Evolutionary conservation across 441 rosid genomes (phyloP).

Genomic region (Cnidoscolus chayamansa): DNA sequence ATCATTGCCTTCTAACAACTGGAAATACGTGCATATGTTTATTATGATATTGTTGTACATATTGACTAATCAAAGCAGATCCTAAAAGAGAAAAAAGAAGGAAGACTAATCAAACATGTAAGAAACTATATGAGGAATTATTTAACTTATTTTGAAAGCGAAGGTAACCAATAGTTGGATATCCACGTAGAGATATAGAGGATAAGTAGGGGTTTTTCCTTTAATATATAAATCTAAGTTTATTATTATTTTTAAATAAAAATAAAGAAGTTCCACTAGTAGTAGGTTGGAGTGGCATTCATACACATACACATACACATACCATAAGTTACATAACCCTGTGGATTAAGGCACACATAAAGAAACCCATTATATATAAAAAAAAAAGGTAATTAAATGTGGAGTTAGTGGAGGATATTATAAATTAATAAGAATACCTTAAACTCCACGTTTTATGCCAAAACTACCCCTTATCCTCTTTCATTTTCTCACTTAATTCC

Average conservation of each 20-base stretch:
- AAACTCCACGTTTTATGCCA: background rate
- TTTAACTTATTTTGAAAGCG: too few species aligned
- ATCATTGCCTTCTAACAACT: too few species aligned
- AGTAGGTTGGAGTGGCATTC: constrained; percentile 14
- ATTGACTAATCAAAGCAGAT: too few species aligned
- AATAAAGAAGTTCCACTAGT: background rate
- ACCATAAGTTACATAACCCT: background rate
- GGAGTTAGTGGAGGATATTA: constrained; percentile 7
- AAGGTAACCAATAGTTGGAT: too few species aligned
- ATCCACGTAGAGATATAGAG: too few species aligned
- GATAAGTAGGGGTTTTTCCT: too few species aligned
- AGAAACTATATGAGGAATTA: too few species aligned
- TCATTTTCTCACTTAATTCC: background rate
- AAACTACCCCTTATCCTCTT: background rate
- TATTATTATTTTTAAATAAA: too few species aligned
- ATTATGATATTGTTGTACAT: too few species aligned
- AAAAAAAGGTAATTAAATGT: background rate
- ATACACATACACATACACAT: background rate
- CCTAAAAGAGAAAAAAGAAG: too few species aligned
- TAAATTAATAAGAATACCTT: background rate
- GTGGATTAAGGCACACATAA: background rate
- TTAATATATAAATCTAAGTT: background rate
- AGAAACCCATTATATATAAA: background rate
- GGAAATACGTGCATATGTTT: too few species aligned
- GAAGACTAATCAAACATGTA: too few species aligned